phyloP scores from a whole-genome alignment of 495 filamentous ascomycete species.

The Neurospora africana region DNA sequence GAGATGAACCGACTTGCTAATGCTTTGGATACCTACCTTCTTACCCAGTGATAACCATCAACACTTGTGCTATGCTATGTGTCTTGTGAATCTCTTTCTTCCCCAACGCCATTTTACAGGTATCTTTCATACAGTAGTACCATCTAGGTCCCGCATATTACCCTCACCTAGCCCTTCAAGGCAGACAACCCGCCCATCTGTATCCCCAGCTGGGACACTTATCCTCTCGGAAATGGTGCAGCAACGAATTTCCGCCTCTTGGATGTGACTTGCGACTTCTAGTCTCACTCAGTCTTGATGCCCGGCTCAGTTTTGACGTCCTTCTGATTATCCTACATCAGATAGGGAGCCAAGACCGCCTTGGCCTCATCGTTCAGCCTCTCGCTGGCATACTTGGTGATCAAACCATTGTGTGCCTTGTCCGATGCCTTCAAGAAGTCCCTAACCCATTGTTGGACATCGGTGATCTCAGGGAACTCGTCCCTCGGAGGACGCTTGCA shows the following conservation, averaged over 20 bases:
- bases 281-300: neutral
- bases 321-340: constrained; percentile 15
- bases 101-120: neutral
- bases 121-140: neutral
- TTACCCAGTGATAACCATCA: neutral
- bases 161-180: neutral
- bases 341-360: constrained; percentile 30
- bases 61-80: neutral
- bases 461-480: constrained; percentile 69
- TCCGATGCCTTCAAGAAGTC: constrained; percentile 51
- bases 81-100: neutral
- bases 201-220: neutral
- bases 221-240: neutral
- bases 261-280: neutral
- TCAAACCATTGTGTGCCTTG: constrained; percentile 27
- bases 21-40: neutral
- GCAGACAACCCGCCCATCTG: neutral
- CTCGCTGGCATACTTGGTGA: constrained; percentile 26
- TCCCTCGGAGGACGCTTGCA: constrained; percentile 59
- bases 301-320: neutral
- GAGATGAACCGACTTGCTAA: neutral
- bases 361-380: constrained; percentile 31
- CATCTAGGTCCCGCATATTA: neutral
- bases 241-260: neutral
- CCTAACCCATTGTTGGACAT: constrained; percentile 72